phyloP scores from a whole-genome alignment of 805 yeast genomes.

The Monosporozyma aquatica region DNA sequence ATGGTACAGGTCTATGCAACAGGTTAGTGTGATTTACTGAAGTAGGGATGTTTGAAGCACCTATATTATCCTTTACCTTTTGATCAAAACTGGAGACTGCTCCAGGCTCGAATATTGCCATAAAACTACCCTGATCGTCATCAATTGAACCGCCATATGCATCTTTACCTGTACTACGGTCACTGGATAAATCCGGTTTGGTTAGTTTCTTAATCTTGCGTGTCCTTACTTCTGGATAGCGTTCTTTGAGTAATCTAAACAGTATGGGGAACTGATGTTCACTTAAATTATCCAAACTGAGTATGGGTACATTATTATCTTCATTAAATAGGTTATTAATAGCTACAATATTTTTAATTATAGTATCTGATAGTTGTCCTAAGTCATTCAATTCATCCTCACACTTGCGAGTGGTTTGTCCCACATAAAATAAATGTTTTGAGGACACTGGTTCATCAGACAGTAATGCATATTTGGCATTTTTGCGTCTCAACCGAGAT shows the following conservation, averaged over 20 bases:
- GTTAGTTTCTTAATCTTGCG: neutral
- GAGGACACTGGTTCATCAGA: conserved; percentile 4
- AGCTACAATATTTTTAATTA: conserved; percentile 10
- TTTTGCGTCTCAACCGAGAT: conserved; percentile 9
- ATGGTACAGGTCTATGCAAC: neutral
- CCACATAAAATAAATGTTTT: conserved; percentile 9
- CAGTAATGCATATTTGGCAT: conserved; percentile 2
- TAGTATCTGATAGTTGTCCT: neutral
- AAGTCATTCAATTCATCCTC: conserved; percentile 10
- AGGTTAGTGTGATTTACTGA: too few relatives aligned
- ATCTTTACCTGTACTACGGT: too few relatives aligned
- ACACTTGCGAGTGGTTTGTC: conserved; percentile 4
- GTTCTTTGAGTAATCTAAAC: neutral
- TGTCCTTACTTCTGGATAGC: neutral
- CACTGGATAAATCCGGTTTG: neutral
- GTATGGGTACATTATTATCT: neutral
- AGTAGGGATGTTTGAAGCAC: neutral
- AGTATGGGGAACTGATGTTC: neutral
- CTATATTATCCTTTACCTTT: neutral
- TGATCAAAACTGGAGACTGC: too few relatives aligned
- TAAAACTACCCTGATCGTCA: too few relatives aligned
- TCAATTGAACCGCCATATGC: too few relatives aligned
- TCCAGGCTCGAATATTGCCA: too few relatives aligned
- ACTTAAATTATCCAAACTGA: neutral
- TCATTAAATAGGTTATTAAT: neutral